A percentile compares a stretch with the other conserved stretches of the same genome.
Evolutionary conservation across 1,284 basidiomycete genomes (phyloP).

Genomic region (Fomes fomentarius): DNA sequence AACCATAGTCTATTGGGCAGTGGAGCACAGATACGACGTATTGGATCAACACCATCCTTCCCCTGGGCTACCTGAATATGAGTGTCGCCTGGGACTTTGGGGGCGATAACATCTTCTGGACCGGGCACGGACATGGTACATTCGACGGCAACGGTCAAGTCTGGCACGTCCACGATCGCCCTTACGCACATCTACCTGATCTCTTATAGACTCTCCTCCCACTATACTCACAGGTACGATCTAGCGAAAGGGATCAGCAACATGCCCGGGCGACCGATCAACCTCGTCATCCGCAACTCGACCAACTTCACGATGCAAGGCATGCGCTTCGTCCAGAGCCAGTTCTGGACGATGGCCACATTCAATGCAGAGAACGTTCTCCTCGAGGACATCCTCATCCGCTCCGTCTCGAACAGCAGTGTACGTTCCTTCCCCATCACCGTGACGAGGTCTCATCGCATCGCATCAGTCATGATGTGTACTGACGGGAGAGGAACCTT

Average conservation of each 20-base stretch:
- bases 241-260: not conserved
- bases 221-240: not conserved
- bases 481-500: too few species aligned
- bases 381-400: not conserved
- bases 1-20: not conserved
- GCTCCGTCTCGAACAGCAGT: conserved; percentile 1
- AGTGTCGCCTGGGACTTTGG: conserved; percentile 7
- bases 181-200: not conserved
- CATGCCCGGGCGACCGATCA: not conserved
- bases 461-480: too few species aligned
- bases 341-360: conserved; percentile 2
- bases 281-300: conserved; percentile 5
- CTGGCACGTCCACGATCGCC: not conserved
- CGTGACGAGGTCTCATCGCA: not conserved
- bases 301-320: conserved; percentile 6
- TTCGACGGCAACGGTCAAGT: conserved; percentile 2
- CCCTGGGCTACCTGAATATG: conserved; percentile 2
- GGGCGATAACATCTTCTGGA: conserved; percentile 3
- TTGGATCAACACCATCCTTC: conserved; percentile 1
- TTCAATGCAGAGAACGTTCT: not conserved
- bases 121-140: not conserved
- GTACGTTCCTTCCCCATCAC: not conserved
- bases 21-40: conserved; percentile 1
- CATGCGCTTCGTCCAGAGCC: conserved; percentile 6
- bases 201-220: not conserved